Evolutionary conservation across 352 stramenopile genomes (phyloP), one percentile per base, ranked within the genome.

Genomic region (Phytopythium litorale): DNA sequence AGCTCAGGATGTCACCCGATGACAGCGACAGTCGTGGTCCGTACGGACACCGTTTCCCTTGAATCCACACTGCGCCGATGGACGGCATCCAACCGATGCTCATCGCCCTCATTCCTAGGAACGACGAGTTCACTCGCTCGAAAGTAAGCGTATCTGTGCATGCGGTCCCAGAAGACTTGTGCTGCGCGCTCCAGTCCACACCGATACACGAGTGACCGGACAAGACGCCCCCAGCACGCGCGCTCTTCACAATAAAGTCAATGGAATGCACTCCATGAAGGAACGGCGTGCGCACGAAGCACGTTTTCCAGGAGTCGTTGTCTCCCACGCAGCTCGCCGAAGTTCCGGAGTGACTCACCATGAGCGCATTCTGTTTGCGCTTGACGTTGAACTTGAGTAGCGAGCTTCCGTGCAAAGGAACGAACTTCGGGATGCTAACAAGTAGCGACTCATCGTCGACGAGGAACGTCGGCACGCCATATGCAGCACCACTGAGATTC

Each of bases 1-100:
- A 63, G 2, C 80, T 91, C 35, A 94, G 71, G 19, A 94, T 85
- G 68, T 96, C 87, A 18, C 87, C 87, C 1, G 68, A 61, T 45
- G 65, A 69, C 21, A 92, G 65, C 23, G 68, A 50, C 35, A 85
- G 57, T 6, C 75, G 76, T 5, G 53, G 49, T 1, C 83, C 84
- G 57, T 91, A 94, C 16, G 69, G 40, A 35, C 81, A 70, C 8
- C 76, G 66, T n/a, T 64, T 69, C 7, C 85, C 85, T 72, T 81
- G 65, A 9, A 91, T 73, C 87, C 87, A 96, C 7, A 96, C 42
- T 0, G 75, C 75, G 11, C 83, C 87, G 54, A 93, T 86, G 13
- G 87, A 87, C 0, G 87, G 87, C 84, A 96, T 96, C 84, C 84
- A 96, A 1, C 84, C 87, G 32, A 96, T 73, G 43, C 84, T 93